Conservation (phyloP, 169 alveolate species). For the Plasmodium relictum region DNA sequence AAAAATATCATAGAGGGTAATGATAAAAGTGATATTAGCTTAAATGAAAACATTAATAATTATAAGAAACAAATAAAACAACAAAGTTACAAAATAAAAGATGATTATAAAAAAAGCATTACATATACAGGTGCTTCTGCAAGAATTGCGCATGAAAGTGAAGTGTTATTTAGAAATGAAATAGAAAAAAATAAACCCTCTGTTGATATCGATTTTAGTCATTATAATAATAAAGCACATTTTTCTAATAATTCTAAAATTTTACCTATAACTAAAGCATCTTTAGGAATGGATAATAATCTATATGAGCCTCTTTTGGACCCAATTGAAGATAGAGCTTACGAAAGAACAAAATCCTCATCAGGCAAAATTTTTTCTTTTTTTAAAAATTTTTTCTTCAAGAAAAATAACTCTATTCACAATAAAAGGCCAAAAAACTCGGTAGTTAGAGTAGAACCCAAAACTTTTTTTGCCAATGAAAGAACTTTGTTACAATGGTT, state of each 20-base stretch:
- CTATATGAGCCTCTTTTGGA: conserved; percentile 59
- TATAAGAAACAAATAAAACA: background rate
- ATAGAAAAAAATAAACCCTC: conserved; percentile 35
- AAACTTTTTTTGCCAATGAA: conserved; percentile 88
- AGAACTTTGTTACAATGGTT: conserved; percentile 87
- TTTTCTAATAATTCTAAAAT: background rate
- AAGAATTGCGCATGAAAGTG: conserved; percentile 72
- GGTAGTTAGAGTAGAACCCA: conserved; percentile 88
- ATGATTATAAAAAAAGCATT: conserved; percentile 49
- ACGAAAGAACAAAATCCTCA: conserved; percentile 11
- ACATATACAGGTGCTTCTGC: conserved; percentile 78
- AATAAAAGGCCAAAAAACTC: conserved; percentile 62
- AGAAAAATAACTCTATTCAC: conserved; percentile 13
- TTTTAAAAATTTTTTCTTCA: conserved; percentile 24
- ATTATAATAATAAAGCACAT: background rate
- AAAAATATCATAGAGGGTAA: background rate
- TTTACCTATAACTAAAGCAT: background rate
- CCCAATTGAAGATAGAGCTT: conserved; percentile 1
- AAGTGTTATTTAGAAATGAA: conserved; percentile 53
- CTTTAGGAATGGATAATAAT: conserved; percentile 14
- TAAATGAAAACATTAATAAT: conserved; percentile 6
- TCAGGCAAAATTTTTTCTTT: conserved; percentile 16
- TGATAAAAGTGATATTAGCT: background rate
- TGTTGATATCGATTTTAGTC: background rate
- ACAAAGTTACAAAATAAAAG: conserved; percentile 13